Base-by-base conservation (phyloP, 768 basidiomycete species). In the Collybia sordida region DNA sequence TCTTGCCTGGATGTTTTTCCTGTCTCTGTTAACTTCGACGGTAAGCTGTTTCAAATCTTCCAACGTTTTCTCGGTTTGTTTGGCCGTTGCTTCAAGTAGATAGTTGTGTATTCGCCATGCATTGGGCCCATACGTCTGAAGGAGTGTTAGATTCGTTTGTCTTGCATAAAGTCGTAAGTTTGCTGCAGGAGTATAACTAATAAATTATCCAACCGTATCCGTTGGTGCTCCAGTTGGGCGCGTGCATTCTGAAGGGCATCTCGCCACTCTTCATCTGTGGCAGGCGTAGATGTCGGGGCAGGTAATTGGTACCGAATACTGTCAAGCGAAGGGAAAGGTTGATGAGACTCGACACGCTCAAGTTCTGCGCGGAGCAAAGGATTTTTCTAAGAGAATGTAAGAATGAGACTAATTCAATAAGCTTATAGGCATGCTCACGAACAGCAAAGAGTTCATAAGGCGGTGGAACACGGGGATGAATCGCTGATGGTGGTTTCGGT, bases 41-140 rank as follows among this genome's bases (percentile, higher is more conserved):
- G 90, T 90, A 43, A 85, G 64, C 62, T 91, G 79, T 64, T 86
- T 87, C 51, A 94, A 57, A 55, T 88, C 83, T 59, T 92, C 93
- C n/a, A 90, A 66, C 8, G 82, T 73, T 54, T 74, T 77, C 65
- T 93, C 92, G 6, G 82, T 72, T 51, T 83, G 80, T 59, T 85
- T 86, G 6, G 86, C 83, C 27, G 86, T 82, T 21, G 83, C 78
- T 64, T 96, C 93, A 19, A 94, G 71, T 25, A 90, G 75, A 61
- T 93, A 93, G 67, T 98, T 98, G 63, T 91, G 85, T 67, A 94
- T 84, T 53, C 89, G 82, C 89, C 91, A 96, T 11, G 90, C 88
- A 72, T 98, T 98, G 15, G 86, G 72, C 3, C 90, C 96, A 61
- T 96, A 94, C 27, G 83, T 86, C 63, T 93, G 86, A 27, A 95